Evolutionary conservation across 2,329 filamentous ascomycete genomes (phyloP), one percentile per base, ranked within the genome.

Genomic region (Elsinoe perseae): DNA sequence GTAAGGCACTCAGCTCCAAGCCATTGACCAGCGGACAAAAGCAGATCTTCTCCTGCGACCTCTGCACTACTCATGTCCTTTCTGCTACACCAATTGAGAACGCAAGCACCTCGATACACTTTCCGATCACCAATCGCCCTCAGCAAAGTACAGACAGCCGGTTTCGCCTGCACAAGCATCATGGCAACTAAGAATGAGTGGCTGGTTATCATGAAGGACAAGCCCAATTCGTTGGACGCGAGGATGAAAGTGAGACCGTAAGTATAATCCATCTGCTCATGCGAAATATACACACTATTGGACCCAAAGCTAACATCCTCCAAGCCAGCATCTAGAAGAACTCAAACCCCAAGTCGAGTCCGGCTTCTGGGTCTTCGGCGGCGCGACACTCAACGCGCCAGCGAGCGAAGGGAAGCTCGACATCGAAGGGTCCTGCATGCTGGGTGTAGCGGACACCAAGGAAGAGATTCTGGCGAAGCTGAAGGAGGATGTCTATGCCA

Each of bases 401-500:
- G 76, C 86, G 43, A 75, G 80, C 4, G 80, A 85, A 54, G 80
- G 79, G 57, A 80, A 78, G 18, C 79, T 82, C 42, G 82, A 86
- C 66, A 89, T 93, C 73, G 81, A 82, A 61, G 89, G 89, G 40
- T 89, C 85, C 68, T 81, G 83, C 16, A 73, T 93, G 65, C 75
- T 95, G 25, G 75, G 81, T 36, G 70, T 80, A 27, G 89, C 86
- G 6, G 79, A 81, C 60, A 83, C 78, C 7, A 82, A 79, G 64
- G 85, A 90, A 61, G 85, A 89, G 68, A 81, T 88, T 1, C 68
- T 85, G 38, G 79, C 85, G 63, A 66, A 79, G 53, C 68, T 95
- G 46, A 80, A 80, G 69, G 77, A 80, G 50, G 90, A 95, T 72
- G 74, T 90, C 8, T 95, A 95, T 72, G 75, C 78, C 8, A 77